Evolutionary conservation across 768 basidiomycete genomes (phyloP).

Genomic region (Tulasnella sp.): DNA sequence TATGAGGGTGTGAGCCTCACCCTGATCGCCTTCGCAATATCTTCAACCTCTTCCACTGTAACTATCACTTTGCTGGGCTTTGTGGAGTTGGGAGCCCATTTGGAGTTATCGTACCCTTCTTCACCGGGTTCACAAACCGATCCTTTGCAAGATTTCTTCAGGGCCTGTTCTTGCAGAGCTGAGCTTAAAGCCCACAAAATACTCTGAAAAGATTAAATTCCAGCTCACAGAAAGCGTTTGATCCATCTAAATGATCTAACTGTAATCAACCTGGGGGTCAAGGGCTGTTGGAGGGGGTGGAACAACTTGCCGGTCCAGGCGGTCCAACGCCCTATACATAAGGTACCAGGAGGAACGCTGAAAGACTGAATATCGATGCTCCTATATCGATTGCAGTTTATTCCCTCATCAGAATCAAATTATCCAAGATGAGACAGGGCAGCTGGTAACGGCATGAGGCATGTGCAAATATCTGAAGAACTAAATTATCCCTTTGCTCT

Average conservation of each 20-base stretch:
- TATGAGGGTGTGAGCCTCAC: not conserved
- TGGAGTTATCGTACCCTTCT: constrained; percentile 36
- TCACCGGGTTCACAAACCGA: not conserved
- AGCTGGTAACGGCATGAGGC: too few relatives aligned
- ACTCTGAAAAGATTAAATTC: not conserved
- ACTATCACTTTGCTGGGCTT: constrained; percentile 37
- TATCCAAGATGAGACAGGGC: not conserved
- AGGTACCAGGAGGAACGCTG: not conserved
- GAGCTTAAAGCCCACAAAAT: too few relatives aligned
- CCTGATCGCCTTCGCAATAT: not conserved
- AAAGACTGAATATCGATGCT: not conserved
- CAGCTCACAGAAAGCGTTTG: not conserved
- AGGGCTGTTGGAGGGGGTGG: too few relatives aligned
- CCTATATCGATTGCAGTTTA: not conserved
- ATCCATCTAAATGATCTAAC: not conserved
- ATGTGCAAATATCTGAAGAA: too few relatives aligned
- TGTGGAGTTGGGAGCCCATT: constrained; percentile 39
- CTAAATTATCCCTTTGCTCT: too few relatives aligned
- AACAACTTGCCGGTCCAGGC: too few relatives aligned
- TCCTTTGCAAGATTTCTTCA: constrained; percentile 9
- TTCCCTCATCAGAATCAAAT: not conserved
- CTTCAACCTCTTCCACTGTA: not conserved
- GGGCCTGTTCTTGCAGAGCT: not conserved
- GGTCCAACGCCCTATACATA: not conserved
- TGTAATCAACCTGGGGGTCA: too few relatives aligned